Conservation (phyloP, 352 stramenopile genomes). For the Pythium rishiriense region DNA sequence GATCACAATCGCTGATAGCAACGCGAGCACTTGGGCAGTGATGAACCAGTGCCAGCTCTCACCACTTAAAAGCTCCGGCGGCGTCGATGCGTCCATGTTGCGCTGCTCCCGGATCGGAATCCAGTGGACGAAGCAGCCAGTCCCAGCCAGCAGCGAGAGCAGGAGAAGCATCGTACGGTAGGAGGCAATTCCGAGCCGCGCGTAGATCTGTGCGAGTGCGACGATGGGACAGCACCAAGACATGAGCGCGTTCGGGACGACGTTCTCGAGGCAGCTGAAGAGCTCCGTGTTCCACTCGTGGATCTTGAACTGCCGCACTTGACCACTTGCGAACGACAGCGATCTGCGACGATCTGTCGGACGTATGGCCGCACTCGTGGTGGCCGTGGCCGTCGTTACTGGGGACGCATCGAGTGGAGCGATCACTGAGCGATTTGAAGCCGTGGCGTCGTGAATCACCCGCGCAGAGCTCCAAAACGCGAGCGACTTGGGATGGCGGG, state of each 20-base stretch:
- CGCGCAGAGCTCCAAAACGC: no score
- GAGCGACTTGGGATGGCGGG: no score
- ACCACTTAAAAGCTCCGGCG: neutral
- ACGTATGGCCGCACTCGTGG: no score
- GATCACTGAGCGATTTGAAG: no score
- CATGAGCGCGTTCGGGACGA: slow-evolving; percentile 37
- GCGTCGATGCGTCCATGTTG: neutral
- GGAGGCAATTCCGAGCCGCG: slow-evolving; percentile 21
- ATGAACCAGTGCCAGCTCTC: slow-evolving; percentile 9
- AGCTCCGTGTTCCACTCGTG: slow-evolving; percentile 26
- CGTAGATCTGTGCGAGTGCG: slow-evolving; percentile 28
- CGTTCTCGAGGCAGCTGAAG: slow-evolving; percentile 29
- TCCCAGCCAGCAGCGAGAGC: no score
- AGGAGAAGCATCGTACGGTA: slow-evolving; percentile 1
- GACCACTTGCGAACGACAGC: no score
- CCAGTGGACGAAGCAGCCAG: neutral
- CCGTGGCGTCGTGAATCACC: no score
- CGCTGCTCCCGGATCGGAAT: no score
- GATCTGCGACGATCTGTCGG: no score
- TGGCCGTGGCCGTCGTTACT: no score
- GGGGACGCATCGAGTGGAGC: no score
- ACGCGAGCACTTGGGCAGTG: slow-evolving; percentile 2
- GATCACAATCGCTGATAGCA: slow-evolving; percentile 7
- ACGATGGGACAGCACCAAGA: slow-evolving; percentile 36
- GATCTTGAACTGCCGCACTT: slow-evolving; percentile 10